Evolutionary conservation across 2,329 filamentous ascomycete species (phyloP), one percentile per base, ranked within the genome.

Genomic region (Penicillium sp.): DNA sequence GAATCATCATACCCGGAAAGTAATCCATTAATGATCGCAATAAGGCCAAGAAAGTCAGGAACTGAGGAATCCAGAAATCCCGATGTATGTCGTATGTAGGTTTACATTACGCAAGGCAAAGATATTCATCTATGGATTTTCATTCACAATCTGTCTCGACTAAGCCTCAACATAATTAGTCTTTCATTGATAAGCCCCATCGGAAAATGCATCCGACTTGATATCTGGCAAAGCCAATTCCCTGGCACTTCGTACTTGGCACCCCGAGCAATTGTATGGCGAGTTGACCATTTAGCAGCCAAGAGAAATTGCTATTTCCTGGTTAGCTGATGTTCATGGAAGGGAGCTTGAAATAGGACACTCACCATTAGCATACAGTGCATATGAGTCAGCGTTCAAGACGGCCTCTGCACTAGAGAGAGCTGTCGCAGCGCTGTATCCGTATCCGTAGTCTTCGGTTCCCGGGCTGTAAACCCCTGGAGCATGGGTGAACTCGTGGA

Each of bases 401-500:
- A 88, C 65, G 47, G 85, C 84, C 64, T 82, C 70, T 4, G 68
- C 62, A 0, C 76, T 75, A 6, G 71, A 75, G 58, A 88, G 68
- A 6, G 71, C 65, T 3, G 67, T 75, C 7, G 72, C 68, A 48
- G 77, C 77, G 6, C 76, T 68, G 63, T 86, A 88, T 29, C 82
- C 84, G 60, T 83, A 84, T 27, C 76, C 80, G 50, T 80, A 74
- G 65, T 89, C 86, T 2, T 79, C 68, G 2, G 85, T 87, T 9
- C 84, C 82, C 53, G 82, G 82, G 58, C 60, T 68, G 57, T 73
- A 79, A 13, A 80, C 76, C 72, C 73, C 77, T 66, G 79, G 72
- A n/a, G 80, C 77, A 66, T 89, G 86, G 9, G 86, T 87, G 61
- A 79, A 76, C 76, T 89, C 86, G 65, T 89, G 86, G 15, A 89